These are phyloP conservation scores for Pestalotiopsis sp. DNA, from an alignment of 2,329 filamentous ascomycete species.

Conservation along the genomic window DNA sequence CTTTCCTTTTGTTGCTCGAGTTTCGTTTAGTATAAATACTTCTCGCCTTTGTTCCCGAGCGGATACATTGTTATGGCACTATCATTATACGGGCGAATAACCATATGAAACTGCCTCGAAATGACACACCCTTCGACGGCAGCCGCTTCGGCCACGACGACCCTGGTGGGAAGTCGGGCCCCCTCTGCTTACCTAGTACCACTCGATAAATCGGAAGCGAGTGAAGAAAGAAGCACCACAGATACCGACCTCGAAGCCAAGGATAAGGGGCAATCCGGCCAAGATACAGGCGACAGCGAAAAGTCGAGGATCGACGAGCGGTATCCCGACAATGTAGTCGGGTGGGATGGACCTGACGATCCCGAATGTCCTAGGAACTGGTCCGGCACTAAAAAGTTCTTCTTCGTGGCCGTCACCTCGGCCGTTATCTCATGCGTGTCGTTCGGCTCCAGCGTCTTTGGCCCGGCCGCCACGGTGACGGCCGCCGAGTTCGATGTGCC, in stretches of 20 bases:
- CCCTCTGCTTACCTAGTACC: conserved; percentile 2
- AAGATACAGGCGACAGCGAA: neutral
- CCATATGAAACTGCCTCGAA: neutral
- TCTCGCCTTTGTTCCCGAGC: neutral
- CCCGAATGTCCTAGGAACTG: conserved; percentile 22
- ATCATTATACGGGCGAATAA: neutral
- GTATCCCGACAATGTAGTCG: conserved; percentile 13
- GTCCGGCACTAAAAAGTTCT: conserved; percentile 16
- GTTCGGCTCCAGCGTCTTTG: conserved; percentile 23
- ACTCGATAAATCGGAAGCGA: neutral
- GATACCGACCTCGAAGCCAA: neutral
- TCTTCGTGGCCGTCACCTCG: conserved; percentile 18
- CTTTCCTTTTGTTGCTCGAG: neutral
- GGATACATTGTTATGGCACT: neutral
- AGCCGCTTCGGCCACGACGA: conserved; percentile 3
- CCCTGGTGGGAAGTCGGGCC: conserved; percentile 5
- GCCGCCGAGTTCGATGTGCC: conserved; percentile 18
- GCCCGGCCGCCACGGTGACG: conserved; percentile 16
- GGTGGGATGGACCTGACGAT: conserved; percentile 22
- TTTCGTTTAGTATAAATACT: neutral
- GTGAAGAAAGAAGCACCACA: neutral
- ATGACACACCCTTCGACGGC: neutral
- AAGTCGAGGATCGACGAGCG: neutral
- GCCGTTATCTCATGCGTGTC: conserved; percentile 19
- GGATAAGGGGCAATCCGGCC: neutral